A percentile compares a stretch with the other conserved stretches of the same genome.
These are phyloP conservation scores for Cokeromyces recurvatus DNA, from an alignment of 371 early-diverging fungal species.

Conservation along the genomic window DNA sequence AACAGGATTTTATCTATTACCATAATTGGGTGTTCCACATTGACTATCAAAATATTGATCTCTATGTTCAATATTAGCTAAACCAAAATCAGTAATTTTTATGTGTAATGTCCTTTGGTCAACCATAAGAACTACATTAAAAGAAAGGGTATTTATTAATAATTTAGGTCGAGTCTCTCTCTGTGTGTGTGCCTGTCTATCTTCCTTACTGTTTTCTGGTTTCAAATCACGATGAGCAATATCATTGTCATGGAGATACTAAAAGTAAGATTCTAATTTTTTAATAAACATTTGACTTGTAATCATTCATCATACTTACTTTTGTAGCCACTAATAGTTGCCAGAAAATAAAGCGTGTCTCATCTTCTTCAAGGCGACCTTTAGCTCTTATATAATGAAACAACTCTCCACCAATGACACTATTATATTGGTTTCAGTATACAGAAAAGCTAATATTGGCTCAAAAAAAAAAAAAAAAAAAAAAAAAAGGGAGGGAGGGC, in stretches of 20 bases:
- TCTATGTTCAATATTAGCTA: conserved; percentile 76
- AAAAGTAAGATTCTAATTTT: no score
- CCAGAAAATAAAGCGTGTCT: conserved; percentile 75
- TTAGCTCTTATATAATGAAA: conserved; percentile 83
- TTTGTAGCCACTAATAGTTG: conserved; percentile 74
- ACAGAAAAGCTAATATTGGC: not conserved
- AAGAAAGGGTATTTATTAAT: not conserved
- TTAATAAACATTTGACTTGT: not conserved
- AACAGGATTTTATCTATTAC: no score
- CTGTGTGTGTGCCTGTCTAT: no score
- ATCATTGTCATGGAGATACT: conserved; percentile 35
- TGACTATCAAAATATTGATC: conserved; percentile 62
- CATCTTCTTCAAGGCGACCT: conserved; percentile 68
- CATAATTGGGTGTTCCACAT: conserved; percentile 97
- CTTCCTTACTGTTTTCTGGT: conserved; percentile 39
- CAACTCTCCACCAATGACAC: conserved; percentile 82
- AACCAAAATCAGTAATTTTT: conserved; percentile 93
- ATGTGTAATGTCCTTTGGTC: conserved; percentile 56
- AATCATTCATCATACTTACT: conserved; percentile 14
- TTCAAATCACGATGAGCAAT: conserved; percentile 46
- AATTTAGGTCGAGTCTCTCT: not conserved
- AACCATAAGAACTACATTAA: conserved; percentile 63
- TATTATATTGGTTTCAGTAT: conserved; percentile 10
- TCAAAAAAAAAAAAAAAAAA: no score
- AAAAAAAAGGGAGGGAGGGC: not conserved